Evolutionary conservation across 768 basidiomycete genomes (phyloP), one percentile per base, ranked within the genome.

Genomic region (Suillus plorans): DNA sequence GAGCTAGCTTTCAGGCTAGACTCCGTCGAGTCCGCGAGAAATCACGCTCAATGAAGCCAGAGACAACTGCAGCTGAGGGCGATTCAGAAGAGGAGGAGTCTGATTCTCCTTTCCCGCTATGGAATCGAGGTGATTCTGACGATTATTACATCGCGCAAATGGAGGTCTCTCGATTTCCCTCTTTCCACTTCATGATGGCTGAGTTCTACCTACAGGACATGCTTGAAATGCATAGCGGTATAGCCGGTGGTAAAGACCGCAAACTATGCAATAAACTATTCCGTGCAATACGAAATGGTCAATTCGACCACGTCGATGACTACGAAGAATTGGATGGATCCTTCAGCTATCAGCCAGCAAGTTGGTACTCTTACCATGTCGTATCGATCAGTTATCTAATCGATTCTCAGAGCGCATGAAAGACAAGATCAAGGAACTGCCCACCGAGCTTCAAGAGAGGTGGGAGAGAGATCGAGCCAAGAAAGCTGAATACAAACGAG

Each of bases 391-490:
- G 37, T 25, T 37, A 55, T 39, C 62, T 62, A n/a, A 60, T 57
- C 13, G 22, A 13, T 49, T 57, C 42, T 65, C 37, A 63, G 16
- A 55, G 14, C 77, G 77, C 37, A 87, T 85, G 69, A 86, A 88
- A 70, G 69, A 75, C 31, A 84, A 82, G 68, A 73, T 80, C 63
- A 83, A 80, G 66, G 77, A 79, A 55, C 69, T 91, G 13, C 85
- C 91, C 0, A 69, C 78, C 2, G 82, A 87, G 7, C 81, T 97
- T 9, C 82, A 80, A 61, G 84, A 77, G 0, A 88, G 87, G 64
- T 97, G 94, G 94, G 85, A 86, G 53, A 84, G 84, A 56, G 96
- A 98, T 72, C 92, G 94, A 2, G 78, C 80, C 60, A 90, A 88
- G 79, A 99, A 97, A 73, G 93, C 93, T 0, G 87, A 88, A 63